These are phyloP conservation scores for Pulveroboletus sp. DNA, from an alignment of 768 basidiomycete species.

Conservation along the genomic window DNA sequence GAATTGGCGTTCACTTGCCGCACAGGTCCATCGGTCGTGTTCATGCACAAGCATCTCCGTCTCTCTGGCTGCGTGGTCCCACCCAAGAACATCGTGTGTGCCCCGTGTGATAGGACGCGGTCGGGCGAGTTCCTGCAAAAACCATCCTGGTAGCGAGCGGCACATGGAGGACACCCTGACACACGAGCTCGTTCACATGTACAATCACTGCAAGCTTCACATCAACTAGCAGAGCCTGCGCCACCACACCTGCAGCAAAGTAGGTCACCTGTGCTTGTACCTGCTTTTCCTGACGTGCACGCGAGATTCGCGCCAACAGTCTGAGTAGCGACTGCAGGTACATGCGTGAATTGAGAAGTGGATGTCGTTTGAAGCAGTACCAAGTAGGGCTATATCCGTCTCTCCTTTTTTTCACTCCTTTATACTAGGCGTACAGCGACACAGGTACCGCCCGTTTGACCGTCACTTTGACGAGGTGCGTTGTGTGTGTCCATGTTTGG, in stretches of 20 bases:
- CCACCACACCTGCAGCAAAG: slow-evolving; percentile 97
- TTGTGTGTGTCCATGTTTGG: no score
- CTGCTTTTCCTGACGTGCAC: background rate
- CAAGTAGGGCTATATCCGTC: slow-evolving; percentile 52
- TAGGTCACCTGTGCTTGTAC: slow-evolving; percentile 48
- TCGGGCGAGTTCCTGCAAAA: slow-evolving; percentile 93
- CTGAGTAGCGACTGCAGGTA: slow-evolving; percentile 92
- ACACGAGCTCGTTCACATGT: slow-evolving; percentile 94
- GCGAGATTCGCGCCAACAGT: slow-evolving; percentile 93
- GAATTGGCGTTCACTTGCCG: slow-evolving; percentile 10
- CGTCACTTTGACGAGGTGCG: no score
- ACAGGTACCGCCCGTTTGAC: no score
- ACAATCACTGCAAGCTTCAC: slow-evolving; percentile 92
- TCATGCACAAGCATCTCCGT: slow-evolving; percentile 90
- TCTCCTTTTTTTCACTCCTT: slow-evolving; percentile 10
- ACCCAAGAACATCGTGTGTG: slow-evolving; percentile 73
- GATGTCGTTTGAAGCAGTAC: slow-evolving; percentile 88
- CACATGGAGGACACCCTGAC: slow-evolving; percentile 93
- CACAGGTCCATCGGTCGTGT: slow-evolving; percentile 84
- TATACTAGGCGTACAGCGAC: no score
- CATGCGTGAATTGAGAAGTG: slow-evolving; percentile 75
- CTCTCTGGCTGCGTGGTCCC: slow-evolving; percentile 71
- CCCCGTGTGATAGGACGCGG: slow-evolving; percentile 70
- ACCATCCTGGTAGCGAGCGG: slow-evolving; percentile 72
- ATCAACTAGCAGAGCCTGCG: slow-evolving; percentile 88